Base-by-base conservation (phyloP, 1,139 yeast genomes). In the Meyerozyma carpophila region DNA sequence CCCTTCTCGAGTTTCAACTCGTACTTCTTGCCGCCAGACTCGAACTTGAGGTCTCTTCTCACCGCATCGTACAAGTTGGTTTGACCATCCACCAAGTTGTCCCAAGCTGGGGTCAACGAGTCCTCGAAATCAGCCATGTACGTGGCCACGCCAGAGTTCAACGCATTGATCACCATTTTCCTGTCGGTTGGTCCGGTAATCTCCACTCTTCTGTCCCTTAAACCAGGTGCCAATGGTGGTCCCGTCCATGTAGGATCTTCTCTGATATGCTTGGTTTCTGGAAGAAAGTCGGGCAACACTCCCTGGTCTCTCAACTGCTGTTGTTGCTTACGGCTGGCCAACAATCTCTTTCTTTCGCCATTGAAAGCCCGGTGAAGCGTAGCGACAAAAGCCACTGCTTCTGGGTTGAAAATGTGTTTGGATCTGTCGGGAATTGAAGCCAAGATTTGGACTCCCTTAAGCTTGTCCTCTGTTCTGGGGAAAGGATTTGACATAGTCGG, bases 91-190 rank as follows among this genome's bases (percentile, higher is more conserved):
- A 87, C 81, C 74, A 88, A 77, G 67, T 89, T 90, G 54, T 69
- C 69, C 98, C 98, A 93, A 31, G 98, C 91, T 54, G 98, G 98
- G 29, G 97, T 84, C 56, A 90, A 82, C 28, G 96, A 88, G 69
- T 90, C 97, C 67, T 90, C 97, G 56, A 90, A 87, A 69, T 90
- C 98, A 39, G 94, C 84, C 97, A 90, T 90, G 66, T 90, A 90
- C 41, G 96, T 88, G 61, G 86, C 89, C 39, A 90, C 96, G 46
- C 80, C 79, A 4, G 96, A 82, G 70, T 90, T 90, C 61, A 90
- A 78, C 16, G 97, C 97, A 61, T 90, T 90, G 63, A 90, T 85
- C 53, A 90, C 84, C 97, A 90, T 90, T 65, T 90, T 90, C 54
- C 96, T 81, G 64, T 85, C 91, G 44, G 87, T 75, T 28, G 96